Percentiles rank a stretch among this genome's conserved stretches.
Evolutionary conservation across 805 yeast genomes (phyloP).

Genomic region (Lipomyces sp.): DNA sequence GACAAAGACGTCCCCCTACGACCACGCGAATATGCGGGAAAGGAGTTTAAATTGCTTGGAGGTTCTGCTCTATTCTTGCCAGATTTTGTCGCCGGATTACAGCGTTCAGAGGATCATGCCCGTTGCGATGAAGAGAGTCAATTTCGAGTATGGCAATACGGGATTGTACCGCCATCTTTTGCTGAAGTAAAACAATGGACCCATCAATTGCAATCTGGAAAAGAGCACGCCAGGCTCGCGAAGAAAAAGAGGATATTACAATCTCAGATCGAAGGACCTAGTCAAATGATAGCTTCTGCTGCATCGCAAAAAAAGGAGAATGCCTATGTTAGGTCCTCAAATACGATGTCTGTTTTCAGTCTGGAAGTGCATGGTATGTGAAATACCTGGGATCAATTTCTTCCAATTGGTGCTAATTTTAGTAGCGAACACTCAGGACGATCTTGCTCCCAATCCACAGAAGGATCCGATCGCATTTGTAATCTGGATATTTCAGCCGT

Average conservation of each 20-base stretch:
- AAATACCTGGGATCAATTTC: not conserved
- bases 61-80: conserved; percentile 46
- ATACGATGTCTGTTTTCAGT: conserved; percentile 58
- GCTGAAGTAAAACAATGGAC: conserved; percentile 49
- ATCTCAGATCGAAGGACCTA: conserved; percentile 34
- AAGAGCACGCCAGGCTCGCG: not conserved
- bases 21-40: conserved; percentile 72
- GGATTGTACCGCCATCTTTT: conserved; percentile 55
- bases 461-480: conserved; percentile 63
- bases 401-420: not conserved
- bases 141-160: conserved; percentile 47
- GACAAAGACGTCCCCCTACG: conserved; percentile 55
- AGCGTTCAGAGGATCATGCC: not conserved
- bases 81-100: conserved; percentile 32
- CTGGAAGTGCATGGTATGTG: conserved; percentile 64
- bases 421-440: not conserved
- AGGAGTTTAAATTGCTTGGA: conserved; percentile 57
- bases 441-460: conserved; percentile 65
- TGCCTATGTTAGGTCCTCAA: conserved; percentile 31
- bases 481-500: conserved; percentile 58
- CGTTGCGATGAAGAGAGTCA: conserved; percentile 10
- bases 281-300: conserved; percentile 15
- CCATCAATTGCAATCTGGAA: not conserved
- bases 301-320: conserved; percentile 43
- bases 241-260: conserved; percentile 27